Evolutionary conservation across 805 yeast genomes (phyloP), one percentile per base, ranked within the genome.

Genomic region (Starmerella roubikii): DNA sequence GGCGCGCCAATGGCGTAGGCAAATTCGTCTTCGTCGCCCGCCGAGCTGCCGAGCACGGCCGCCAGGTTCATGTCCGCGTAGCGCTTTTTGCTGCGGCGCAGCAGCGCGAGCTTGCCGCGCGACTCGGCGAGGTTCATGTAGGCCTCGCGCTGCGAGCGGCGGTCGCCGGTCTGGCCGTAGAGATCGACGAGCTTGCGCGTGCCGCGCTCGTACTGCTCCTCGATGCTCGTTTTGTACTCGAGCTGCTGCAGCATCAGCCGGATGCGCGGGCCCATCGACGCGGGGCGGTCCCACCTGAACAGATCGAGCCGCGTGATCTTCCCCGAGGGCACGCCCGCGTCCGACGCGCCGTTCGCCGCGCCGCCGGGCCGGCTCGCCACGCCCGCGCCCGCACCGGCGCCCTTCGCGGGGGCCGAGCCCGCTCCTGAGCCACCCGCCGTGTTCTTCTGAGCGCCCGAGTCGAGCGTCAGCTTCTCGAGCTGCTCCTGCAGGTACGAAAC

Each of bases 211-310:
- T 88, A 91, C 60, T 91, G 94, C 51, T 82, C 76, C 58, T 91
- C 99, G 28, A 88, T 93, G 54, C 88, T 91, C 33, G 88, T 68
- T 60, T 91, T 91, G 59, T 88, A 85, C 56, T 86, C 94, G 43
- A 91, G 67, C 59, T 85, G 93, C 61, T 86, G 96, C 39, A 88
- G 69, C 97, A 91, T 86, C 52, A 82, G 77, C 60, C 84, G 95
- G 54, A 91, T 91, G 46, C 91, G 73, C 52, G 91, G 95, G 10
- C 96, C 95, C 49, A 91, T 64, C 0, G 93, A 82, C 30, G 39
- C 48, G 0, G 96, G 95, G 51, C 94, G 82, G 53, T 91, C 96
- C 54, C 84, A 85, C 52, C 85, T 85, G 55, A 84, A 69, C 40
- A 91, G 66, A 57, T 91, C 98, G 24, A 60, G 51, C 24, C 62